Percentiles rank a stretch among this genome's conserved stretches.
Evolutionary conservation across 805 yeast genomes (phyloP).

Genomic region (Candida pseudofarinosa): DNA sequence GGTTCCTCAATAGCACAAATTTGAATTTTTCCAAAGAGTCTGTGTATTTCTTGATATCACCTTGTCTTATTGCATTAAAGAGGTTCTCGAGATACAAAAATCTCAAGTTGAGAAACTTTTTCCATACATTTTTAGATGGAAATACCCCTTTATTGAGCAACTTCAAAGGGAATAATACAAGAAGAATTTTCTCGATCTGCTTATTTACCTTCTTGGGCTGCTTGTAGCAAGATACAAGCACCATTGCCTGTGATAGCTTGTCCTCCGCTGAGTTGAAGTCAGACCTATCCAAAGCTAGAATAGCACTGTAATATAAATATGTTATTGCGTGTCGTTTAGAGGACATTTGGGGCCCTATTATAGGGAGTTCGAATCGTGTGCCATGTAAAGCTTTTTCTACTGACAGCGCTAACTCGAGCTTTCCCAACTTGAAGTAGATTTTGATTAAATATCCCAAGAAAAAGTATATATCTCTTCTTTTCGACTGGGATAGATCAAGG

Average conservation of each 20-base stretch:
- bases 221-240: conserved; percentile 21
- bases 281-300: conserved; percentile 61
- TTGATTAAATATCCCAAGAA: conserved; percentile 68
- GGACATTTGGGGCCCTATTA: conserved; percentile 31
- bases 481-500: conserved; percentile 44
- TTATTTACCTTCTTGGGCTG: conserved; percentile 16
- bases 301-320: conserved; percentile 67
- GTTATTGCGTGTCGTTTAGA: conserved; percentile 47
- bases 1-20: conserved; percentile 48
- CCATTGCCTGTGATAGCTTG: conserved; percentile 50
- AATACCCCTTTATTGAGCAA: conserved; percentile 44
- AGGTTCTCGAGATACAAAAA: conserved; percentile 43
- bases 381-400: conserved; percentile 66
- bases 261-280: conserved; percentile 50
- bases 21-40: conserved; percentile 41
- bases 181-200: conserved; percentile 46
- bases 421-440: conserved; percentile 62
- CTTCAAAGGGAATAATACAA: conserved; percentile 61
- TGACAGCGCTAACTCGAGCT: conserved; percentile 69
- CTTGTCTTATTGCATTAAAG: conserved; percentile 45
- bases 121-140: conserved; percentile 43
- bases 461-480: conserved; percentile 62
- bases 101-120: conserved; percentile 36
- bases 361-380: conserved; percentile 51
- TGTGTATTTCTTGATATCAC: conserved; percentile 56